phyloP scores from a whole-genome alignment of 257 asterid species.

The Linderniella brevidens region DNA sequence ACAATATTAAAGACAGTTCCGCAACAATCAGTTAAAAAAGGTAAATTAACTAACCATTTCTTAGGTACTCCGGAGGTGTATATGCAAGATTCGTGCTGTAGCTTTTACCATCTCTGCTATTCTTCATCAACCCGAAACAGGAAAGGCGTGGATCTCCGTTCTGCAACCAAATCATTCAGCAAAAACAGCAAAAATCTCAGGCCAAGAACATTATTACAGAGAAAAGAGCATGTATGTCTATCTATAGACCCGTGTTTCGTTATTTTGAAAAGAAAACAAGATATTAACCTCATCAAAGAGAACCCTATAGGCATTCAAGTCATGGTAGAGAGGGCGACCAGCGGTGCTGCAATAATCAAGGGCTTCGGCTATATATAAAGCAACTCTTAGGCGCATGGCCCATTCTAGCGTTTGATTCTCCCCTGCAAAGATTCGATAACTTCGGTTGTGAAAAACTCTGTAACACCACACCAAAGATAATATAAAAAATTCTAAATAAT shows the following conservation, averaged over 20 bases:
- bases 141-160: slow-evolving; percentile 93
- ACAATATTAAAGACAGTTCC: no score
- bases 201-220: slow-evolving; percentile 1
- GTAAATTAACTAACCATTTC: slow-evolving; percentile 93
- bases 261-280: slow-evolving; percentile 3
- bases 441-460: no score
- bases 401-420: slow-evolving; percentile 96
- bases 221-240: no score
- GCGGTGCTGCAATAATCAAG: slow-evolving; percentile 78
- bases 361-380: slow-evolving; percentile 91
- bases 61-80: slow-evolving; percentile 92
- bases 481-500: no score
- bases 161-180: slow-evolving; percentile 33
- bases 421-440: no score
- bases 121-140: slow-evolving; percentile 93
- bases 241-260: no score
- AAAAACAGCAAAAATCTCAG: slow-evolving; percentile 10
- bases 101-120: slow-evolving; percentile 97
- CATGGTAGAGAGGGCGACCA: slow-evolving; percentile 94
- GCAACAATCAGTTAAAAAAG: no score
- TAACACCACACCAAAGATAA: no score
- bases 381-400: slow-evolving; percentile 99
- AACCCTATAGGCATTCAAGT: slow-evolving; percentile 93
- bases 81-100: slow-evolving; percentile 98
- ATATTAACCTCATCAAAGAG: slow-evolving; percentile 82